phyloP scores from a whole-genome alignment of 257 asterid genomes.

The Forsythia suspensa region DNA sequence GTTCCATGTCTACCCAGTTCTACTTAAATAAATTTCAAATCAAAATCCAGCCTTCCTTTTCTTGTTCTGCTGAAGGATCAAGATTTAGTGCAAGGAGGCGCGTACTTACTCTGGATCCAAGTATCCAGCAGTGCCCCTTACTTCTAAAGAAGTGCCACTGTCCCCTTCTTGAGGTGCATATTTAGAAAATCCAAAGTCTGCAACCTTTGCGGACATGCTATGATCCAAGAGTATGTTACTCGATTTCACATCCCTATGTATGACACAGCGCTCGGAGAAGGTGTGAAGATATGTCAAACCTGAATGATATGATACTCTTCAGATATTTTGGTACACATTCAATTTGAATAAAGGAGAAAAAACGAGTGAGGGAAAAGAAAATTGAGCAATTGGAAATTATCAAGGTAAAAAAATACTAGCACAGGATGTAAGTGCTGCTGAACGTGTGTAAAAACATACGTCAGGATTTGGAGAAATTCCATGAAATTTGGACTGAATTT shows the following conservation, averaged over 20 bases:
- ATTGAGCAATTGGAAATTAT: background rate
- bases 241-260: conserved; percentile 92
- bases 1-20: background rate
- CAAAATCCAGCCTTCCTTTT: background rate
- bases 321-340: background rate
- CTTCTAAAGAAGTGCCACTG: conserved; percentile 77
- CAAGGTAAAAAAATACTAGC: background rate
- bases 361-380: background rate
- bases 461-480: background rate
- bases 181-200: conserved; percentile 86
- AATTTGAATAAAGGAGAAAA: background rate
- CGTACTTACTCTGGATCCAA: conserved; percentile 79
- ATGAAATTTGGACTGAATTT: background rate
- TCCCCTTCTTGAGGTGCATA: conserved; percentile 95
- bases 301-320: conserved; percentile 26
- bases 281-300: conserved; percentile 85
- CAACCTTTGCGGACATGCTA: conserved; percentile 89
- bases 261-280: conserved; percentile 71
- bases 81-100: conserved; percentile 3
- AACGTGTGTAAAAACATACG: background rate
- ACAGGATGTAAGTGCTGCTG: background rate
- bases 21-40: background rate
- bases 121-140: conserved; percentile 86
- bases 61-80: background rate
- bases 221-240: conserved; percentile 89